phyloP scores from a whole-genome alignment of 192 early-diverging fungal species.

The Backusella luteola region DNA sequence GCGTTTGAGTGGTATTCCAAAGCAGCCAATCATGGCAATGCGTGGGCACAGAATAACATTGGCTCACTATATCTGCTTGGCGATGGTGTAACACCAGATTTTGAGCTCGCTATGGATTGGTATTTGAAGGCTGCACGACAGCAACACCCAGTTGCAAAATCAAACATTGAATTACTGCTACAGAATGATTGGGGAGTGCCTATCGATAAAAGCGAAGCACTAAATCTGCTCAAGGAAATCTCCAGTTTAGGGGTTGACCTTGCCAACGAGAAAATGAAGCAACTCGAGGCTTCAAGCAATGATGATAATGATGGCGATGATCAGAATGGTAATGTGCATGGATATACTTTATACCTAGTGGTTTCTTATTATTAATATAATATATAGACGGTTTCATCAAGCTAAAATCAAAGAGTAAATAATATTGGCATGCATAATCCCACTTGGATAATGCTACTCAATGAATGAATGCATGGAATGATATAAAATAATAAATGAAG shows the following conservation, averaged over 20 bases:
- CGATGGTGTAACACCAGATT: background rate
- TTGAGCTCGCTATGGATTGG: background rate
- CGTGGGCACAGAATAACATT: background rate
- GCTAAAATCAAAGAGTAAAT: background rate
- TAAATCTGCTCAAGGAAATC: background rate
- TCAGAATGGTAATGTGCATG: background rate
- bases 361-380: background rate
- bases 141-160: background rate
- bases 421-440: background rate
- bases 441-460: too few relatives aligned
- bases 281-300: background rate
- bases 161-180: background rate
- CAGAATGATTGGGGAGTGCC: background rate
- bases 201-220: background rate
- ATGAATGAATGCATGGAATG: too few relatives aligned
- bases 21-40: background rate
- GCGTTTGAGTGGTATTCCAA: background rate
- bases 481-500: too few relatives aligned
- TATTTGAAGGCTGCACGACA: background rate
- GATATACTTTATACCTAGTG: background rate
- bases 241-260: background rate
- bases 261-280: background rate
- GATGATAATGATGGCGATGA: background rate
- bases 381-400: background rate
- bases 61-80: background rate